Evolutionary conservation across 2,329 filamentous ascomycete species (phyloP).

Genomic region (Chrysoporthe deuterocubensis): DNA sequence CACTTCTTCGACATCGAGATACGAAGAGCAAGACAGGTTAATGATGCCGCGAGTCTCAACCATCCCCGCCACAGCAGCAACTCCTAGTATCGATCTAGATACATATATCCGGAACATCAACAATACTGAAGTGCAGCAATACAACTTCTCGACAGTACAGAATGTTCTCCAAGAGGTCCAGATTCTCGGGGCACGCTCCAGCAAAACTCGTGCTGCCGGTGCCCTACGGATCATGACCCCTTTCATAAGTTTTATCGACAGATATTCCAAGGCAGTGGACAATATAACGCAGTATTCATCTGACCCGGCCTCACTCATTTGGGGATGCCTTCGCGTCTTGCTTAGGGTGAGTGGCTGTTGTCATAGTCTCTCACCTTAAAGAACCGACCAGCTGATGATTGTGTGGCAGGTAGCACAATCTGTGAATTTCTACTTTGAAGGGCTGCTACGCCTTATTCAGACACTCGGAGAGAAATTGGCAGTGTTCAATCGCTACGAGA

Average conservation of each 20-base stretch:
- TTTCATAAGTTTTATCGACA: constrained; percentile 7
- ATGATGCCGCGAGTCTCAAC: background rate
- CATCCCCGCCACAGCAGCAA: no score
- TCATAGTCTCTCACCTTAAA: background rate
- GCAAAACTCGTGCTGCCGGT: background rate
- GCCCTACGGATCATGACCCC: background rate
- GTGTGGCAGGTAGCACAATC: constrained; percentile 3
- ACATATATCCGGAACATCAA: background rate
- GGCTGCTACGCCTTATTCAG: background rate
- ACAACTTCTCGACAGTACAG: constrained; percentile 3
- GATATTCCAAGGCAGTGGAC: background rate
- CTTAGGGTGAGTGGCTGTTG: background rate
- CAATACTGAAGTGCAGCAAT: background rate
- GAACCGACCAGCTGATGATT: background rate
- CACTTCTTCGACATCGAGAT: background rate
- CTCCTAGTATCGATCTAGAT: background rate
- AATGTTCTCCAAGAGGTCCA: constrained; percentile 8
- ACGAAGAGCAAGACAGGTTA: background rate
- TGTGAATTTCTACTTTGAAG: background rate
- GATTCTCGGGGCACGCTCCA: background rate
- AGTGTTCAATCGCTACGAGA: constrained; percentile 1
- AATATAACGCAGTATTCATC: background rate
- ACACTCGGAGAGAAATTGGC: background rate
- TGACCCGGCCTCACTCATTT: background rate
- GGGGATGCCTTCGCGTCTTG: constrained; percentile 1